Base-by-base conservation (phyloP, 805 yeast genomes). In the Saccharomycopsis capsularis region DNA sequence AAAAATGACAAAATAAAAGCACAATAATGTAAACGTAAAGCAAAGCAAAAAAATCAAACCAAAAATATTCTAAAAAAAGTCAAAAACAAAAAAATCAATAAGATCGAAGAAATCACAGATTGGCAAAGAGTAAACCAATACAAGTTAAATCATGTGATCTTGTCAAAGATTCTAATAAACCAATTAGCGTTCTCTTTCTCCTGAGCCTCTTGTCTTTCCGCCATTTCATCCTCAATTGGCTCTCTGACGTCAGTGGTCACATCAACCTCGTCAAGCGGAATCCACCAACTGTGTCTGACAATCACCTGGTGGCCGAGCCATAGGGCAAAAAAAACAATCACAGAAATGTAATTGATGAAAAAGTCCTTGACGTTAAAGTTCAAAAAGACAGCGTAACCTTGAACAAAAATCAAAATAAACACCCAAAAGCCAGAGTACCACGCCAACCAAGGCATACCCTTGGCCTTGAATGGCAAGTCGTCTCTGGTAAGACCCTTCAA, bases 391-490 rank as follows among this genome's bases (percentile, higher is more conserved):
- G 73, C 63, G 63, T 74, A 86, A 35, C 95, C 95, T 65, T 87
- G 90, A 53, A 86, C 70, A 53, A 85, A 70, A 24, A 76, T 75
- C 60, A 87, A 75, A 25, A 82, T 55, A 13, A 71, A 62, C 55
- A 82, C 70, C 55, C 76, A 69, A 46, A 71, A 64, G 3, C 77
- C 65, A 2, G 88, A 76, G 57, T 83, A 82, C 64, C 78, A 80
- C 1, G 90, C 85, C 52, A 69, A 64, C 54, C 62, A 75, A 2
- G 95, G 93, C 80, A 81, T 82, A 48, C 73, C 70, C n/a, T 60
- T 60, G 6, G 93, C 90, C 63, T 81, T 83, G 71, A 73, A 87
- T 7, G 95, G 93, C 50, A 86, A 70, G 9, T 75, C 71, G 57
- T 81, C 80, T 59, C 95, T 69, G 23, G 81, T 69, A 48, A 84